A percentile compares a stretch with the other conserved stretches of the same genome.
phyloP scores from a whole-genome alignment of 1,284 basidiomycete genomes.

The Heterobasidion irregulare region DNA sequence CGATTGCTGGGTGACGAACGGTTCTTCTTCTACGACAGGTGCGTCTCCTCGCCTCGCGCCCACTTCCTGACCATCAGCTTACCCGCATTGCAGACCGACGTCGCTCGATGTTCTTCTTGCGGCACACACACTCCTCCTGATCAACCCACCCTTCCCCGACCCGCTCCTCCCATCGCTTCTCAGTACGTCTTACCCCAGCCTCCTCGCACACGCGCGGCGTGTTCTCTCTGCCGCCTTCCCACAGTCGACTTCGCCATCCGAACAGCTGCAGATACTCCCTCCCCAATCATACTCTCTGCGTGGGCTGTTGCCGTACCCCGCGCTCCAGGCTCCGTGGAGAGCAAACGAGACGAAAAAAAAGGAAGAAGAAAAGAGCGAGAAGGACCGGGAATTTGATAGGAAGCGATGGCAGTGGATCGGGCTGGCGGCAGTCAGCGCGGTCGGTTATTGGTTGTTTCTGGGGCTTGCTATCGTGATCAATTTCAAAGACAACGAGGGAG shows the following conservation, averaged over 20 bases:
- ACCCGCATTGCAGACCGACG: conserved; percentile 35
- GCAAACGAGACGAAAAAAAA: not conserved
- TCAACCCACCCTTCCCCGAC: conserved; percentile 53
- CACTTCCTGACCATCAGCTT: not conserved
- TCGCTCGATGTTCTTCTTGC: conserved; percentile 59
- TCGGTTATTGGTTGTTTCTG: conserved; percentile 7
- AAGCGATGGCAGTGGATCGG: conserved; percentile 11
- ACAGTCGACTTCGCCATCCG: conserved; percentile 11
- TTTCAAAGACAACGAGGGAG: conserved; percentile 17
- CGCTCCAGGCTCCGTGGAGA: conserved; percentile 3
- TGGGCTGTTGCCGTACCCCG: conserved; percentile 7
- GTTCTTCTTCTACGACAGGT: conserved; percentile 47
- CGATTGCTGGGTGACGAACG: conserved; percentile 41
- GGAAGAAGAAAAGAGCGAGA: conserved; percentile 8
- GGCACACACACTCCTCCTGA: conserved; percentile 55
- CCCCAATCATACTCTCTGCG: conserved; percentile 15
- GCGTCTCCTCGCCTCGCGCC: conserved; percentile 3
- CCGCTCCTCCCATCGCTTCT: conserved; percentile 46
- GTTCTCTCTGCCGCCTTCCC: conserved; percentile 30
- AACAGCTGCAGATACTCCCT: conserved; percentile 10
- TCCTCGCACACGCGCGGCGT: conserved; percentile 46
- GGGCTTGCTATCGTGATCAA: conserved; percentile 8
- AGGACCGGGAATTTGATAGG: conserved; percentile 8
- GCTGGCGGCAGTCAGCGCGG: conserved; percentile 7
- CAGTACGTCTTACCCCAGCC: conserved; percentile 41